Evolutionary conservation across 768 basidiomycete species (phyloP), one percentile per base, ranked within the genome.

Genomic region (Fomitopsis pulvina): DNA sequence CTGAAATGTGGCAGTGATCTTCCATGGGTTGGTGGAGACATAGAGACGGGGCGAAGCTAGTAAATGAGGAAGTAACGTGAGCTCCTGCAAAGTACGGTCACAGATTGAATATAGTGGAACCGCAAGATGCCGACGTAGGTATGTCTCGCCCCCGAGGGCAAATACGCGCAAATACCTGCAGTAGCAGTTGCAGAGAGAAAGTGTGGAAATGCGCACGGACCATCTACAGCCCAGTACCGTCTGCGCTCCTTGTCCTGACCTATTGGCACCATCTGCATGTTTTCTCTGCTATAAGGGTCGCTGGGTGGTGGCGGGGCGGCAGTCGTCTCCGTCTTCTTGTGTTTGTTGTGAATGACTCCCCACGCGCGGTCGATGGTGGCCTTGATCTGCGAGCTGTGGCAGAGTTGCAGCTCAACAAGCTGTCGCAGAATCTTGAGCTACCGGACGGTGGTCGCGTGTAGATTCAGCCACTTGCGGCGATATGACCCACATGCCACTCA

Each of bases 1-100:
- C 57, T 82, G 75, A 60, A 92, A 87, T 14, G 84, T 83, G 27
- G 87, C 83, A 8, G 83, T 80, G 38, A 83, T 83, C 70, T 92
- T 93, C 89, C 88, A 93, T 20, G 91, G 91, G 66, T 93, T 93
- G 12, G 86, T 87, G 28, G 90, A 92, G 32, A 78, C 70, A 61
- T 89, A 93, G 46, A 92, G 68, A 52, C 91, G 81, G 22, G 90
- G 87, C 41, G 91, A 92, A 71, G 64, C 64, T 63, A 65, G 63
- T 60, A 12, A 41, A 48, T 58, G n/a, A 62, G 51, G 43, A 45
- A 51, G 32, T 29, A 34, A 29, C 24, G 30, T 50, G 41, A 54
- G 45, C 37, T 25, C 25, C 52, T 50, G 24, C 42, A 21, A 51
- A 20, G 21, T 10, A 29, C 7, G 28, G 27, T 34, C 20, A 27